These are phyloP conservation scores for Anisodus tanguticus DNA, from an alignment of 257 asterid genomes.

Conservation along the genomic window DNA sequence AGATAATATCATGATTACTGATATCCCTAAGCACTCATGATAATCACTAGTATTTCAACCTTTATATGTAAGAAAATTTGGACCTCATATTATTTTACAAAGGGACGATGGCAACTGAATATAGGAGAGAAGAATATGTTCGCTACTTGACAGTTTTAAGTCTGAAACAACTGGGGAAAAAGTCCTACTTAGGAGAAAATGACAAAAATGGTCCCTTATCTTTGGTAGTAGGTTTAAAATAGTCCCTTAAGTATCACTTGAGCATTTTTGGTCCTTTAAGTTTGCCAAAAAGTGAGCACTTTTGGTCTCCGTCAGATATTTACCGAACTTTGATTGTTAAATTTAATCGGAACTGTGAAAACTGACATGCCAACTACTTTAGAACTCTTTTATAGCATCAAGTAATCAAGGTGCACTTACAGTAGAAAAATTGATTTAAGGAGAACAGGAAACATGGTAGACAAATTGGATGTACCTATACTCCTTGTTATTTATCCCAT, in stretches of 20 bases:
- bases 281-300: no score
- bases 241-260: no score
- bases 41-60: neutral
- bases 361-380: neutral
- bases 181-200: neutral
- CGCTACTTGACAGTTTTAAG: neutral
- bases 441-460: conserved; percentile 18
- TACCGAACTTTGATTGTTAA: no score
- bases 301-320: no score
- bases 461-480: conserved; percentile 56
- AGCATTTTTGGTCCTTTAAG: no score
- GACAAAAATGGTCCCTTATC: no score
- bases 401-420: neutral
- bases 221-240: no score
- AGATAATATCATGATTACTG: neutral
- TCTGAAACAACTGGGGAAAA: neutral
- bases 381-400: neutral
- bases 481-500: conserved; percentile 69
- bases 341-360: neutral
- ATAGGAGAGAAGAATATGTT: neutral
- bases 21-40: neutral
- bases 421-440: neutral
- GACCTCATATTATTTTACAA: neutral
- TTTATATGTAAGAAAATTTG: neutral
- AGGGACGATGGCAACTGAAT: neutral